A percentile compares a stretch with the other conserved stretches of the same genome.
Conservation (phyloP, 306 rosid species). For the Lupinus albus region DNA sequence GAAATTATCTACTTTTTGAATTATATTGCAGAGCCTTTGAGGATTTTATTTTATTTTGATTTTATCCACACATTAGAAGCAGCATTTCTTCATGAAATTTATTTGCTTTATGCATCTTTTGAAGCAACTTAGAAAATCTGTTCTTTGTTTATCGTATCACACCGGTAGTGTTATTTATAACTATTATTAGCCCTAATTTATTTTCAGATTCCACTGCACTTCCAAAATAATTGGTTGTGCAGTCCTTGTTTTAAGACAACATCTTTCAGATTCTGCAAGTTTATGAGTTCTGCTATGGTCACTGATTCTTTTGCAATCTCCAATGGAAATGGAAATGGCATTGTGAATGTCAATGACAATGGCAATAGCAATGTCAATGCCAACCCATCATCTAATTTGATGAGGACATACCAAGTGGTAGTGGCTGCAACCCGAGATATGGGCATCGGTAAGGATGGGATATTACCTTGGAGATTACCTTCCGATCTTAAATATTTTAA, state of each 20-base stretch:
- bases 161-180: conserved; percentile 9
- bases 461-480: conserved; percentile 81
- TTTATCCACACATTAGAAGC: neutral
- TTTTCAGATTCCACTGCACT: conserved; percentile 56
- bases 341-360: too few relatives aligned
- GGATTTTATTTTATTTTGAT: neutral
- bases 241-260: conserved; percentile 40
- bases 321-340: conserved; percentile 37
- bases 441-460: conserved; percentile 94
- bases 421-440: conserved; percentile 83
- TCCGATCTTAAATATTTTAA: conserved; percentile 82
- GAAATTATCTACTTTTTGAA: neutral
- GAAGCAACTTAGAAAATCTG: neutral
- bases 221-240: conserved; percentile 55
- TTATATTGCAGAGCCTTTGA: neutral
- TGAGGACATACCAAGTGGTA: conserved; percentile 85
- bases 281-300: conserved; percentile 58
- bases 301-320: conserved; percentile 50
- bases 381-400: conserved; percentile 51
- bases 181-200: neutral
- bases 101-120: neutral
- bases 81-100: neutral
- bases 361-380: conserved; percentile 27
- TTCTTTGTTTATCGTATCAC: neutral
- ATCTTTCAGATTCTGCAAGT: conserved; percentile 33